Percentiles rank a stretch among this genome's conserved stretches.
These are phyloP conservation scores for Penicillium crustosum DNA, from an alignment of 2,329 filamentous ascomycete genomes.

Conservation along the genomic window DNA sequence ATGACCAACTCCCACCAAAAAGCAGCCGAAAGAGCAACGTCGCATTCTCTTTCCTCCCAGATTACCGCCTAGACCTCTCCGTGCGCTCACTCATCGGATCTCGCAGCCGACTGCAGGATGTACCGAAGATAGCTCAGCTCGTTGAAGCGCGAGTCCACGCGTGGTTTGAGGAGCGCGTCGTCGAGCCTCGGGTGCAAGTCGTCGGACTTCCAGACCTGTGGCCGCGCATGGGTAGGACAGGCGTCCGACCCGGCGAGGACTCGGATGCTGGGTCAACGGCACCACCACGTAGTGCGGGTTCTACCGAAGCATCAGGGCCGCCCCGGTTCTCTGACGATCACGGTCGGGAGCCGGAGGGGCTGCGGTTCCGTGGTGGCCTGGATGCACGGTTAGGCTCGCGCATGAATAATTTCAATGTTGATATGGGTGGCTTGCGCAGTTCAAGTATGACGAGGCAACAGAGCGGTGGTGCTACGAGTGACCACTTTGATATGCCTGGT, in stretches of 20 bases:
- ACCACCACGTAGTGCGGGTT: slow-evolving; percentile 32
- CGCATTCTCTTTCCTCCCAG: slow-evolving; percentile 78
- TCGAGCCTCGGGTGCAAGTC: slow-evolving; percentile 65
- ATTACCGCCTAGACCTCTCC: slow-evolving; percentile 66
- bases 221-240: slow-evolving; percentile 56
- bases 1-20: slow-evolving; percentile 28
- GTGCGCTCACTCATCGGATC: slow-evolving; percentile 64
- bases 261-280: slow-evolving; percentile 38
- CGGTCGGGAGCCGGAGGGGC: slow-evolving; percentile 31
- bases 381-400: slow-evolving; percentile 32
- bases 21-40: slow-evolving; percentile 76
- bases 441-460: slow-evolving; percentile 36
- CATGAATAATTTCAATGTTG: slow-evolving; percentile 38
- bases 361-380: slow-evolving; percentile 35
- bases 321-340: slow-evolving; percentile 25
- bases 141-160: slow-evolving; percentile 64
- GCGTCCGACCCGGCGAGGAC: slow-evolving; percentile 45
- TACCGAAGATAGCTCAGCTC: slow-evolving; percentile 65
- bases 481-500: slow-evolving; percentile 43
- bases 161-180: slow-evolving; percentile 67
- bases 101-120: slow-evolving; percentile 62
- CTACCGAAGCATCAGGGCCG: slow-evolving; percentile 27
- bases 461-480: slow-evolving; percentile 30
- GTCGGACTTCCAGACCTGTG: slow-evolving; percentile 62
- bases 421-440: slow-evolving; percentile 33